phyloP scores from a whole-genome alignment of 495 filamentous ascomycete genomes.

The Symbiotaphrina buchneri region DNA sequence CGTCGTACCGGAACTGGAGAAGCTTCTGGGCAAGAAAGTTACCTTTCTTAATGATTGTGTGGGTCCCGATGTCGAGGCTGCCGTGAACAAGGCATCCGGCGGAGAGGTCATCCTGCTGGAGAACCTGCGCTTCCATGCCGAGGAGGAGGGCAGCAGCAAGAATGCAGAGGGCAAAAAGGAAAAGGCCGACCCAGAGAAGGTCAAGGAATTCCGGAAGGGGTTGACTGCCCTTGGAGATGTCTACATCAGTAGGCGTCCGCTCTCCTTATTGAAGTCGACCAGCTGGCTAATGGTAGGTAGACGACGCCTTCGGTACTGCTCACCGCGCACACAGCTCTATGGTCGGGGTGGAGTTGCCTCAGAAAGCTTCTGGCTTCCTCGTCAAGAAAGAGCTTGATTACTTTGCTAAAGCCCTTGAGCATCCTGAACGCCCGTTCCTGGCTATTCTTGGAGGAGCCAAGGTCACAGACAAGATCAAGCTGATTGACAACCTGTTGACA shows the following conservation, averaged over 20 bases:
- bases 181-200: constrained; percentile 84
- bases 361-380: constrained; percentile 92
- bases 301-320: constrained; percentile 96
- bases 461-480: constrained; percentile 97
- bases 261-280: background rate
- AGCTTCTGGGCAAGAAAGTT: constrained; percentile 60
- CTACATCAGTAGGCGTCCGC: constrained; percentile 62
- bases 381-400: constrained; percentile 99
- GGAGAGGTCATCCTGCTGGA: constrained; percentile 83
- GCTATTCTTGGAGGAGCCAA: constrained; percentile 96
- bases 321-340: constrained; percentile 97
- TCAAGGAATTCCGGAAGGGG: constrained; percentile 83
- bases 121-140: constrained; percentile 92
- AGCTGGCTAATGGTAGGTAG: constrained; percentile 17
- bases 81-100: constrained; percentile 59
- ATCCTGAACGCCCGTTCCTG: constrained; percentile 85
- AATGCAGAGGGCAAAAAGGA: constrained; percentile 88
- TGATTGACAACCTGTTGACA: constrained; percentile 93
- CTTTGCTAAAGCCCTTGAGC: constrained; percentile 93
- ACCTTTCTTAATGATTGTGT: constrained; percentile 84
- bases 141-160: constrained; percentile 91
- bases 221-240: constrained; percentile 88
- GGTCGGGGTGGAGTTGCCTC: constrained; percentile 87
- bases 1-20: constrained; percentile 78
- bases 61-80: constrained; percentile 69